Evolutionary conservation across 805 yeast genomes (phyloP).

Genomic region (Saccharomycopsis babjevae): DNA sequence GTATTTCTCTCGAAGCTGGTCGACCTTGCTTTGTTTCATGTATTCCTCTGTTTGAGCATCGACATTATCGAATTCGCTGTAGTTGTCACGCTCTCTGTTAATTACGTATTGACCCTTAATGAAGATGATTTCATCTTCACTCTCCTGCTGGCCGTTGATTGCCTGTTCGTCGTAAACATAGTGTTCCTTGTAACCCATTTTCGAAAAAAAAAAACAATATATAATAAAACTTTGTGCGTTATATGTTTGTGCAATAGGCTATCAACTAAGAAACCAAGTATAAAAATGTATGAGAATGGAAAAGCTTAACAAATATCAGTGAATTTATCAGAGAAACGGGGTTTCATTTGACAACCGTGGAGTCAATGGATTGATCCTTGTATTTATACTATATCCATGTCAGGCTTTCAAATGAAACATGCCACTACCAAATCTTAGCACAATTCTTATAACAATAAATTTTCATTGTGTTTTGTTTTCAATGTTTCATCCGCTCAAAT

Average conservation of each 20-base stretch:
- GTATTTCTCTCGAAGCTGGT: slow-evolving; percentile 5
- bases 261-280: not conserved
- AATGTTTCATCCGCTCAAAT: not conserved
- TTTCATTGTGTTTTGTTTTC: not conserved
- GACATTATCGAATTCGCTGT: slow-evolving; percentile 9
- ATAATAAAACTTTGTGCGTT: too few species aligned
- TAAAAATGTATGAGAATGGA: too few species aligned
- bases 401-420: too few species aligned
- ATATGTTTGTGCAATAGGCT: too few species aligned
- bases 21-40: slow-evolving; percentile 8
- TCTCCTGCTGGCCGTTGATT: slow-evolving; percentile 1
- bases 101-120: slow-evolving; percentile 17
- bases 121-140: slow-evolving; percentile 14
- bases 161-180: not conserved
- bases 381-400: not conserved
- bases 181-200: not conserved
- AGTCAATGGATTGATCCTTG: not conserved
- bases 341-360: too few species aligned
- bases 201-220: not conserved
- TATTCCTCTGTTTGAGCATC: not conserved
- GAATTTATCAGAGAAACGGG: not conserved
- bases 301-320: too few species aligned
- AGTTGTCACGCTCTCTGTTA: slow-evolving; percentile 9
- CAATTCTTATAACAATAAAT: too few species aligned
- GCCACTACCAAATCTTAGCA: too few species aligned